A percentile compares a stretch with the other conserved stretches of the same genome.
Conservation (phyloP, 1,284 basidiomycete species). For the Phellopilus nigrolimitatus region DNA sequence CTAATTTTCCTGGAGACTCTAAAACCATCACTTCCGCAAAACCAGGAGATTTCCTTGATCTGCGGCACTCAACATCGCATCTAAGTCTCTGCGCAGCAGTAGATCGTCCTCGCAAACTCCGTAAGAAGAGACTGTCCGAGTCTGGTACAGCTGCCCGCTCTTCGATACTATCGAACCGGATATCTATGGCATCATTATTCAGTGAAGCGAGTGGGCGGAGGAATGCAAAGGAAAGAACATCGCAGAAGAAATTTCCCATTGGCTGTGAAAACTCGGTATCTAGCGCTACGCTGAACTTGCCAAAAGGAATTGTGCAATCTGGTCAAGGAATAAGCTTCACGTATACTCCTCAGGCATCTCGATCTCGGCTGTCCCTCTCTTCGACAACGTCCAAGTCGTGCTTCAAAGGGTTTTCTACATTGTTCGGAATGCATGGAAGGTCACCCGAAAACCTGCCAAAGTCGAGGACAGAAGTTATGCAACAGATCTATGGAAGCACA, state of each 20-base stretch:
- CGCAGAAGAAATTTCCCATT: background rate
- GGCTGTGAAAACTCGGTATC: constrained; percentile 9
- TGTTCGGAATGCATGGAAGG: background rate
- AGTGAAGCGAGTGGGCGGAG: constrained; percentile 1
- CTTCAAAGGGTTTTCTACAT: constrained; percentile 7
- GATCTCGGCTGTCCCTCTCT: constrained; percentile 14
- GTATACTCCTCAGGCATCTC: constrained; percentile 10
- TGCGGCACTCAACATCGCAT: constrained; percentile 2
- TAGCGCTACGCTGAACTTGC: constrained; percentile 5
- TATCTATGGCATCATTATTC: constrained; percentile 16
- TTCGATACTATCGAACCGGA: constrained; percentile 7
- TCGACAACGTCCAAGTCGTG: constrained; percentile 10
- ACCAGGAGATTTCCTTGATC: constrained; percentile 6
- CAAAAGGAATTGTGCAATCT: constrained; percentile 14
- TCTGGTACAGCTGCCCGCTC: background rate
- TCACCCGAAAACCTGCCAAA: constrained; percentile 4
- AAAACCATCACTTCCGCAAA: background rate
- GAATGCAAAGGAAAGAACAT: background rate
- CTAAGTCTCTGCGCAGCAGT: background rate
- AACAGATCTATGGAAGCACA: constrained; percentile 17
- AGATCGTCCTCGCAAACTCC: constrained; percentile 12
- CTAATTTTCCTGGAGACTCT: constrained; percentile 11
- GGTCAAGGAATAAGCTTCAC: constrained; percentile 20
- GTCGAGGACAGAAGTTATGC: constrained; percentile 14
- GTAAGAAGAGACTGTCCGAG: constrained; percentile 12